Conservation (phyloP, 129 eudicot species). For the carrot (Daucus carota) region DH1_v3.0 NC_030388.2:5117501-5118000, state of each 20-base stretch:
- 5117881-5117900: not conserved
- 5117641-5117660: not conserved
- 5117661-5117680: not conserved
- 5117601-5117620: not conserved
- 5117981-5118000: not conserved
- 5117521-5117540: not conserved
- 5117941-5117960: not conserved
- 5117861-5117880: not conserved
- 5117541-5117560: no score
- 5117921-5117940: not conserved
- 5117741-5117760: not conserved
- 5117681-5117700: no score
- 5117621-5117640: not conserved
- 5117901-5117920: not conserved
- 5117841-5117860: not conserved
- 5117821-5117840: not conserved
- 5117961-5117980: not conserved
- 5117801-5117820: not conserved
- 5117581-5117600: not conserved
- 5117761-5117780: not conserved
- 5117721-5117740: no score
- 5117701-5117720: no score
- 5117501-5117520: not conserved
- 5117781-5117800: not conserved
- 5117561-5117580: not conserved